Percentiles rank a stretch among this genome's conserved stretches.
Evolutionary conservation across 106 monocot genomes (phyloP).

Genomic region (Phalaenopsis aphrodite): DNA sequence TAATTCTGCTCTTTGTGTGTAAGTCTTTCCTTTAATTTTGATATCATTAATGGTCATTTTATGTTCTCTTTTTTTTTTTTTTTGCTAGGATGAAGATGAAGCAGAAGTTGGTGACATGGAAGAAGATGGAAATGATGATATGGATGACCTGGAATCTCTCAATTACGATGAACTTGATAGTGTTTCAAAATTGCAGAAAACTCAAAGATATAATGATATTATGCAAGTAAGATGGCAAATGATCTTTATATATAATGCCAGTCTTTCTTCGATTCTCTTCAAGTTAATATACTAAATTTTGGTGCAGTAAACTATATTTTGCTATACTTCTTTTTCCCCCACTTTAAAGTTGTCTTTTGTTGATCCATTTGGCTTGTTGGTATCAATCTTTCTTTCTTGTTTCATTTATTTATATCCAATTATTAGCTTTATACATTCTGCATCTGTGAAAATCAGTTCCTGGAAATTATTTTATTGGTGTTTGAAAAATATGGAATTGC

Average conservation of each 20-base stretch:
- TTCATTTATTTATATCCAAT: not conserved
- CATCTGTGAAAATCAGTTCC: not conserved
- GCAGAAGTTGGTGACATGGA: constrained; percentile 59
- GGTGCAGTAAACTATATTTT: not conserved
- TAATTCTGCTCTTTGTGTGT: not conserved
- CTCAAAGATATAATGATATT: constrained; percentile 82
- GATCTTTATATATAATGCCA: not conserved
- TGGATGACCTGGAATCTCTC: constrained; percentile 81
- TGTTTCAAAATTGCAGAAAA: constrained; percentile 92
- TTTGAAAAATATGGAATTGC: not conserved
- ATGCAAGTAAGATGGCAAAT: constrained; percentile 56
- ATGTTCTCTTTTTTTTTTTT: not conserved
- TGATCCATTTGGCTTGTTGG: not conserved
- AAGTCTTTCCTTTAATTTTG: not conserved
- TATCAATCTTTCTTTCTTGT: not conserved
- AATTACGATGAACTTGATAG: constrained; percentile 92
- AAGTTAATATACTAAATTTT: not conserved
- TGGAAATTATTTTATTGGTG: not conserved
- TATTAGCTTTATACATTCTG: not conserved
- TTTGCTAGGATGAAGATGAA: constrained; percentile 55
- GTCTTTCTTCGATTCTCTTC: not conserved
- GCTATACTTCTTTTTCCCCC: not conserved
- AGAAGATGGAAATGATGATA: constrained; percentile 65
- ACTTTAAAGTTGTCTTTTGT: not conserved
- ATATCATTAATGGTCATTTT: not conserved